A percentile compares a stretch with the other conserved stretches of the same genome.
Evolutionary conservation across 805 yeast genomes (phyloP).

Genomic region (Kluyveromyces nonfermentans): DNA sequence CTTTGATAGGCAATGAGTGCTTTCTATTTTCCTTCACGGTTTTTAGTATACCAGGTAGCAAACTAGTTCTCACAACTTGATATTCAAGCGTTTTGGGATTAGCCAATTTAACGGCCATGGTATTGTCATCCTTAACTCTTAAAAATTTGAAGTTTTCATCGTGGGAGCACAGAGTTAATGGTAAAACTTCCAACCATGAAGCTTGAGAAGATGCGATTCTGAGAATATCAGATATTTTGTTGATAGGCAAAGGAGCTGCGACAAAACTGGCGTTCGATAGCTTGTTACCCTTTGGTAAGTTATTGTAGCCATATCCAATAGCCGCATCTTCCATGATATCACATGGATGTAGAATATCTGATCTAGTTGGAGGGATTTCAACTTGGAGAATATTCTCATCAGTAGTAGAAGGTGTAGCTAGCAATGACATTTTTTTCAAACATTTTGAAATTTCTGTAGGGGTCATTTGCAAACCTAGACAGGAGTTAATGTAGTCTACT

Average conservation of each 20-base stretch:
- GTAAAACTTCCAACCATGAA: conserved; percentile 93
- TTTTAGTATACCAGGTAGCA: conserved; percentile 89
- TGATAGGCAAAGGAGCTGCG: conserved; percentile 83
- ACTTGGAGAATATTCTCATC: conserved; percentile 44
- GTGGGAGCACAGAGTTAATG: conserved; percentile 90
- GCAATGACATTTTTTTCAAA: conserved; percentile 72
- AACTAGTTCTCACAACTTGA: conserved; percentile 93
- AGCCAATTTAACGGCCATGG: conserved; percentile 79
- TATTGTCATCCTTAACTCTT: conserved; percentile 61
- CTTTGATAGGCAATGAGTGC: conserved; percentile 88
- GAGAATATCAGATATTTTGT: conserved; percentile 82
- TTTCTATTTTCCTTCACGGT: conserved; percentile 94
- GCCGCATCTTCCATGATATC: conserved; percentile 99
- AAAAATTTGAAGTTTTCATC: conserved; percentile 92
- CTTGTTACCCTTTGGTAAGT: conserved; percentile 69
- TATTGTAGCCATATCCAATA: conserved; percentile 89
- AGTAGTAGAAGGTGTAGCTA: conserved; percentile 43
- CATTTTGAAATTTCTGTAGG: conserved; percentile 59
- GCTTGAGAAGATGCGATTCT: conserved; percentile 88
- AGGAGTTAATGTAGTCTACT: conserved; percentile 78
- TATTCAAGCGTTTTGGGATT: conserved; percentile 96
- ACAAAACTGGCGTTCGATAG: conserved; percentile 66
- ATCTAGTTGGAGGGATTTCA: conserved; percentile 83
- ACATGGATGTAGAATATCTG: conserved; percentile 93
- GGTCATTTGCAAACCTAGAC: conserved; percentile 72